Percentiles rank a stretch among this genome's conserved stretches.
Evolutionary conservation across 2,329 filamentous ascomycete genomes (phyloP).

Genomic region (Ramularia endophylla): DNA sequence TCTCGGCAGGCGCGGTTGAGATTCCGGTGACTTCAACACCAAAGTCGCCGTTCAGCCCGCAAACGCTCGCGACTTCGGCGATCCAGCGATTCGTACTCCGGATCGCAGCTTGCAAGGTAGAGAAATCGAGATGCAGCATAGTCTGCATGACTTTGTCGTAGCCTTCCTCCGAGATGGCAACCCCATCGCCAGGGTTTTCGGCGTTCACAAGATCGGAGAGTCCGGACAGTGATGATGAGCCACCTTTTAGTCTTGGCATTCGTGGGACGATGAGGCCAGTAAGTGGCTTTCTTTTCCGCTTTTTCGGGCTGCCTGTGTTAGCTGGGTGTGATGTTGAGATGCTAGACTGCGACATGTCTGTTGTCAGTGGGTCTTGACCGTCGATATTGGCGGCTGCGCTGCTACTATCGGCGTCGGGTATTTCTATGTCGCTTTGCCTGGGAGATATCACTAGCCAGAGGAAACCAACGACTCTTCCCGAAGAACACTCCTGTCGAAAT

Average conservation of each 20-base stretch:
- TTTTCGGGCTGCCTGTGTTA: slow-evolving; percentile 10
- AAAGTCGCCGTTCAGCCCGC: slow-evolving; percentile 17
- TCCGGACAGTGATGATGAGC: slow-evolving; percentile 21
- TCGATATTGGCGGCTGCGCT: slow-evolving; percentile 3
- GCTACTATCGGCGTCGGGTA: too few species aligned
- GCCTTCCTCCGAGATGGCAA: slow-evolving; percentile 28
- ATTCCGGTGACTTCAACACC: slow-evolving; percentile 17
- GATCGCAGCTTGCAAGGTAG: slow-evolving; percentile 55
- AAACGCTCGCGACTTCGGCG: slow-evolving; percentile 50
- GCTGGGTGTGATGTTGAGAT: slow-evolving; percentile 1
- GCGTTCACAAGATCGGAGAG: slow-evolving; percentile 12
- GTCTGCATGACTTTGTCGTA: slow-evolving; percentile 48
- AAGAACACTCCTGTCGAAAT: slow-evolving; percentile 90
- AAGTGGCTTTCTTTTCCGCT: slow-evolving; percentile 42
- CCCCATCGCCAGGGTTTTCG: slow-evolving; percentile 8
- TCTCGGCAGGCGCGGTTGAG: slow-evolving; percentile 11
- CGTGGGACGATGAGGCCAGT: slow-evolving; percentile 59
- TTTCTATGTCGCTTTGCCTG: too few species aligned
- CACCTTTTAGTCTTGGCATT: slow-evolving; percentile 43
- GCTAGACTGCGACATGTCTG: slow-evolving; percentile 4
- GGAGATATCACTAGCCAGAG: slow-evolving; percentile 84
- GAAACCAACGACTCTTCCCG: slow-evolving; percentile 86
- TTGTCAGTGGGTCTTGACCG: slow-evolving; percentile 17
- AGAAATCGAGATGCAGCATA: slow-evolving; percentile 68
- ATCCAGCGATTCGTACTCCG: slow-evolving; percentile 66